phyloP scores from a whole-genome alignment of 225 moss, liverwort and hornwort genomes.

The Rhytidiadelphus loreus region DNA sequence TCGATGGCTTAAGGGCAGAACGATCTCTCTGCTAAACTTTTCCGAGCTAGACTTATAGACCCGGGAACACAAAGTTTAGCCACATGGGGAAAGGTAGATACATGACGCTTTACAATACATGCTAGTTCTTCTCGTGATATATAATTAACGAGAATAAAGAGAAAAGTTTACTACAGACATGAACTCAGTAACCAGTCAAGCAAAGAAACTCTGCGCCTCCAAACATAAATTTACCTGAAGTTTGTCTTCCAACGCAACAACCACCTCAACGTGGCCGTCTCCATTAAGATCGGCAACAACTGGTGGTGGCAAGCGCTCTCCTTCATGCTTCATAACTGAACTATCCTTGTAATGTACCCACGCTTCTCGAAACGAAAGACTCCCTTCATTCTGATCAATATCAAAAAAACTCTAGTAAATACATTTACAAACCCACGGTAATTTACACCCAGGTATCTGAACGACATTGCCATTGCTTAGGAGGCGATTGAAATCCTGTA shows the following conservation, averaged over 20 bases:
- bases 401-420: not conserved
- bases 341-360: constrained; percentile 73
- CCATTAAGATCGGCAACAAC: constrained; percentile 86
- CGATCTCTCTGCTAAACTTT: not conserved
- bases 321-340: constrained; percentile 63
- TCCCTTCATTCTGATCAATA: constrained; percentile 71
- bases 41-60: not conserved
- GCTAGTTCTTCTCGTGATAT: not conserved
- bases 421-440: not conserved
- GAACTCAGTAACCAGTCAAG: not conserved
- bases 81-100: not conserved
- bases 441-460: not conserved
- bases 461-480: not conserved
- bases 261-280: constrained; percentile 69
- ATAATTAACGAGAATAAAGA: not conserved
- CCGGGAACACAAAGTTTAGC: not conserved
- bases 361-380: constrained; percentile 80
- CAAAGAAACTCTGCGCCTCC: not conserved
- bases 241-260: constrained; percentile 67
- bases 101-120: not conserved
- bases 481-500: not conserved
- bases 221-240: constrained; percentile 46
- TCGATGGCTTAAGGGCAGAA: not conserved
- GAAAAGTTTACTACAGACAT: not conserved
- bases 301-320: constrained; percentile 73